Evolutionary conservation across 2,329 filamentous ascomycete genomes (phyloP).

Genomic region (Penicillium palitans): DNA sequence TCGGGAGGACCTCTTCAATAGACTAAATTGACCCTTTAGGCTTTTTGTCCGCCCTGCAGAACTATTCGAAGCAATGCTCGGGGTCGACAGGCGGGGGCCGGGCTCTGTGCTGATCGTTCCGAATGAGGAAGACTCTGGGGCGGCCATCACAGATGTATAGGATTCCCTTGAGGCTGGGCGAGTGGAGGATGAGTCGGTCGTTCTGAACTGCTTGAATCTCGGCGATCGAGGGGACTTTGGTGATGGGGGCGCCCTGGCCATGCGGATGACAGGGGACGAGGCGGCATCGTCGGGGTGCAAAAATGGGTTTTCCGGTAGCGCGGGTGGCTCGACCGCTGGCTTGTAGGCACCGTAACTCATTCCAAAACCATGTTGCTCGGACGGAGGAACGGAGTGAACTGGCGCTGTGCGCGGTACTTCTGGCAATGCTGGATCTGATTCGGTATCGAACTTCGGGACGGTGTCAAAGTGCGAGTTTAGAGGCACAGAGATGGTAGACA

Average conservation of each 20-base stretch:
- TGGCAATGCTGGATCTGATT: slow-evolving; percentile 30
- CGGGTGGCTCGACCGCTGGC: slow-evolving; percentile 47
- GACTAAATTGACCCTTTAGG: slow-evolving; percentile 36
- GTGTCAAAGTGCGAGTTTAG: slow-evolving; percentile 69
- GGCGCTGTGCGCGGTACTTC: slow-evolving; percentile 30
- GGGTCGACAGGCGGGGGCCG: slow-evolving; percentile 39
- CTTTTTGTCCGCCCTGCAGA: slow-evolving; percentile 41
- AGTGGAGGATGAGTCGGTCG: slow-evolving; percentile 40
- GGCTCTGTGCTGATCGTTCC: slow-evolving; percentile 45
- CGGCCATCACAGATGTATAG: slow-evolving; percentile 35
- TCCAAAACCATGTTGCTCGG: slow-evolving; percentile 56
- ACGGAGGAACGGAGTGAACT: slow-evolving; percentile 27
- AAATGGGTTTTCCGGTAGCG: slow-evolving; percentile 52
- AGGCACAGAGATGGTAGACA: slow-evolving; percentile 62
- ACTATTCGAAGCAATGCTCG: slow-evolving; percentile 43
- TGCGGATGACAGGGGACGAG: slow-evolving; percentile 72
- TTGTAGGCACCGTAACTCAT: slow-evolving; percentile 70
- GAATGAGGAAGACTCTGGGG: slow-evolving; percentile 39
- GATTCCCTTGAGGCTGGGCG: slow-evolving; percentile 42
- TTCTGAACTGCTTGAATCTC: slow-evolving; percentile 49
- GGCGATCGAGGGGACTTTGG: slow-evolving; percentile 57
- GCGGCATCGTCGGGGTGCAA: slow-evolving; percentile 58
- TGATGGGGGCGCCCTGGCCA: slow-evolving; percentile 76
- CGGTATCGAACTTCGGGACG: slow-evolving; percentile 46
- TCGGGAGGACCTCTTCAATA: slow-evolving; percentile 39